Percentiles rank a stretch among this genome's conserved stretches.
Conservation (phyloP, 1,284 basidiomycete species). For the Chalciporus piperatoides region DNA sequence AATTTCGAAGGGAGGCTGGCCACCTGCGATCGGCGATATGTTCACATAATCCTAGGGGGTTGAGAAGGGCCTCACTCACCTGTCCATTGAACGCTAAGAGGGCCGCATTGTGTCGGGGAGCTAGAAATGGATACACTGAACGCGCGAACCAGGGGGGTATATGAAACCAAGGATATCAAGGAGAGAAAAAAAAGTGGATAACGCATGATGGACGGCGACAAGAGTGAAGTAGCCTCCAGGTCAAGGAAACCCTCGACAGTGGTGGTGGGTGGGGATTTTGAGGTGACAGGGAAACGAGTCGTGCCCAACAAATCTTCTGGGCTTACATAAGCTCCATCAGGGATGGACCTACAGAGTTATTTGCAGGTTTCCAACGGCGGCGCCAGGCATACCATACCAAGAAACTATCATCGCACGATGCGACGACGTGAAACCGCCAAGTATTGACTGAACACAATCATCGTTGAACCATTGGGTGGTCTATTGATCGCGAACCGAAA, state of each 20-base stretch:
- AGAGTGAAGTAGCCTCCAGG: conserved; percentile 1
- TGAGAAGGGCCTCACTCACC: conserved; percentile 40
- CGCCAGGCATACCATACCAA: neutral
- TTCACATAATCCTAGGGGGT: conserved; percentile 3
- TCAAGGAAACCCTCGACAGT: conserved; percentile 4
- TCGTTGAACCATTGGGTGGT: no score
- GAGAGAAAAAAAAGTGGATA: conserved; percentile 11
- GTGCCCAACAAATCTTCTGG: neutral
- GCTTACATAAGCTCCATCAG: conserved; percentile 23
- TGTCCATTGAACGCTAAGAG: conserved; percentile 57
- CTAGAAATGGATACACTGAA: conserved; percentile 52
- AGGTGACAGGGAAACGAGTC: conserved; percentile 2
- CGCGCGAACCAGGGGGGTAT: conserved; percentile 32
- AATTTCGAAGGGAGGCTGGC: conserved; percentile 57
- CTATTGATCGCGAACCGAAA: neutral
- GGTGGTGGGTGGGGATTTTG: conserved; percentile 9
- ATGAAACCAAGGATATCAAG: conserved; percentile 23
- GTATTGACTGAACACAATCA: neutral
- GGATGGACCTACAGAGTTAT: neutral
- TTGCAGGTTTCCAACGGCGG: no score
- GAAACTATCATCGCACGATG: neutral
- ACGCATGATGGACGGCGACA: conserved; percentile 23
- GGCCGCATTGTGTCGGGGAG: conserved; percentile 56
- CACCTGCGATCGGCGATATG: conserved; percentile 43
- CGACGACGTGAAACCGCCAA: neutral